phyloP scores from a whole-genome alignment of 129 eudicot species.

The Helianthus annuus region DNA sequence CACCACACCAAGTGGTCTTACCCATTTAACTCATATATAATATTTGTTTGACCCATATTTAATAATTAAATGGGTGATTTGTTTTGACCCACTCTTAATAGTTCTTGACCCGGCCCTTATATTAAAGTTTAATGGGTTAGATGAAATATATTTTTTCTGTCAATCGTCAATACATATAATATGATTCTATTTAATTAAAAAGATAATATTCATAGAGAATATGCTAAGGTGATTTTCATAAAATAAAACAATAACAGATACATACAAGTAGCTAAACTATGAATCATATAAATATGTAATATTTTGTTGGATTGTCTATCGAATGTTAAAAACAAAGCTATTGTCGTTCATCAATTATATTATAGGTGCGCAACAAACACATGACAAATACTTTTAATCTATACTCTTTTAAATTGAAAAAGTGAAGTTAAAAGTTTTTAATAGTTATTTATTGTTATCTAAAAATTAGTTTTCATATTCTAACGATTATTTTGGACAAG shows the following conservation, averaged over 20 bases:
- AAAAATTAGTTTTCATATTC: no score
- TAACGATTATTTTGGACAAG: no score
- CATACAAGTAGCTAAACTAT: background rate
- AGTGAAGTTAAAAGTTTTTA: no score
- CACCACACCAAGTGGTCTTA: no score
- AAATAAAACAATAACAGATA: background rate
- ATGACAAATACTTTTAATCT: background rate
- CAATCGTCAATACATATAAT: background rate
- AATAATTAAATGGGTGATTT: no score
- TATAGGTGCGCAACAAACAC: background rate
- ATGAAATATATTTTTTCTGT: background rate
- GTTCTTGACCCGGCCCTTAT: background rate
- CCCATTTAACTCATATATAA: no score
- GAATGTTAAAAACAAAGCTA: conserved; percentile 3
- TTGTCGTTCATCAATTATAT: background rate
- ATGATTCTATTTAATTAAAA: background rate
- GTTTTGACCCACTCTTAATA: no score
- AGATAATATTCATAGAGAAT: background rate
- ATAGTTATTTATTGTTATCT: no score
- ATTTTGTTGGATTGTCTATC: conserved; percentile 2
- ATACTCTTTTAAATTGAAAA: no score
- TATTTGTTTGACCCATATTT: no score
- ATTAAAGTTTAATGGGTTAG: background rate
- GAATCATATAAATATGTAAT: background rate
- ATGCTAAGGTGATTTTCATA: background rate